Conservation (phyloP, 345 rosid genomes). For the Salix dunnii region DNA sequence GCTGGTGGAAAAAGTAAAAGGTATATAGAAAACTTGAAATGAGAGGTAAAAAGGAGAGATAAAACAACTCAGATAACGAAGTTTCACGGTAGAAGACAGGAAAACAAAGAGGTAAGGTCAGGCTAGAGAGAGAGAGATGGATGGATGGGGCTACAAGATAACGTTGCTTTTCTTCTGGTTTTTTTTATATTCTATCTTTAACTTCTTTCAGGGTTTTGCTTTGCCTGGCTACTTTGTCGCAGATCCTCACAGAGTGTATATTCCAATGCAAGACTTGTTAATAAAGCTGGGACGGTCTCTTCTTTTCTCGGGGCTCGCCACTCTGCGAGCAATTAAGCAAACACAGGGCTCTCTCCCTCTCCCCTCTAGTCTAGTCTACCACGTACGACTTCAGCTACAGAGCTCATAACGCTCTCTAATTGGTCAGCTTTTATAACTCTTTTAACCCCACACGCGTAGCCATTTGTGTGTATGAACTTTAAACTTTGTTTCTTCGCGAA, state of each 20-base stretch:
- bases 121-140: constrained; percentile 1
- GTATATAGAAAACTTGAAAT: constrained; percentile 3
- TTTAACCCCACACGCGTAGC: constrained; percentile 42
- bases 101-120: constrained; percentile 37
- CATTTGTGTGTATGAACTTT: constrained; percentile 23
- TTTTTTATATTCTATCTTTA: constrained; percentile 21
- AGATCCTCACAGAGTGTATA: not conserved
- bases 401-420: not conserved
- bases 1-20: not conserved
- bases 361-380: not conserved
- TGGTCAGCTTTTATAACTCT: not conserved
- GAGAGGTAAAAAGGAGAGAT: constrained; percentile 15
- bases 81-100: constrained; percentile 37
- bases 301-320: constrained; percentile 8
- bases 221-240: constrained; percentile 17
- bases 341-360: too few species aligned
- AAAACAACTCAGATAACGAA: constrained; percentile 32
- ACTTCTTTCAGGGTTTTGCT: constrained; percentile 11
- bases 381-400: constrained; percentile 25
- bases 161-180: constrained; percentile 31
- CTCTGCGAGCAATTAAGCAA: not conserved
- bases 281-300: too few species aligned
- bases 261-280: not conserved
- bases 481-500: constrained; percentile 23
- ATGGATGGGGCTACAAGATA: not conserved